These are phyloP conservation scores for Amphicarpaea edgeworthii DNA, from an alignment of 306 rosid genomes.

Conservation along the genomic window DNA sequence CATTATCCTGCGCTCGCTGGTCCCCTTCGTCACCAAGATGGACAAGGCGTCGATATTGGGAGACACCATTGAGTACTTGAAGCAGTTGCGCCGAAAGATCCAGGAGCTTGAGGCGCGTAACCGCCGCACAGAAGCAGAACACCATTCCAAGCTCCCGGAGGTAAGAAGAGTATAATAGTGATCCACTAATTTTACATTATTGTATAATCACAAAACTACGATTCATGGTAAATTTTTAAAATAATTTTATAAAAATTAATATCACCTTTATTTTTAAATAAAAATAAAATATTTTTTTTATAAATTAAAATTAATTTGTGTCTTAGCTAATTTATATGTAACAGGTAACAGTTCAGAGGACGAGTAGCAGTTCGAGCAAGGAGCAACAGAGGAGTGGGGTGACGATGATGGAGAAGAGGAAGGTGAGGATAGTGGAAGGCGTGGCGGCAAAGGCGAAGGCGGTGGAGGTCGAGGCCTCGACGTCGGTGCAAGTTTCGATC, in stretches of 20 bases:
- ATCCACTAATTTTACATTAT: too few species aligned
- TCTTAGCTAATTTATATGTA: too few species aligned
- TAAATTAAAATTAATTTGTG: too few species aligned
- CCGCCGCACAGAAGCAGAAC: conserved; percentile 59
- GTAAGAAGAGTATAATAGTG: too few species aligned
- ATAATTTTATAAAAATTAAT: too few species aligned
- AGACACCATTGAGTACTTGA: conserved; percentile 90
- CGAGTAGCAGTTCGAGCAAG: conserved; percentile 38
- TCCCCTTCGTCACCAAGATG: conserved; percentile 94
- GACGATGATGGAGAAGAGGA: conserved; percentile 57
- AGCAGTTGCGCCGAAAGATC: conserved; percentile 73
- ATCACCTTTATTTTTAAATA: too few species aligned
- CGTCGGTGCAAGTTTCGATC: conserved; percentile 83
- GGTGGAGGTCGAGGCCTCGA: conserved; percentile 40
- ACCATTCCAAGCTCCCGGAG: conserved; percentile 10
- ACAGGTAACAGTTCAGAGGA: conserved; percentile 43
- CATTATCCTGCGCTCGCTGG: conserved; percentile 76
- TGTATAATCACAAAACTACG: too few species aligned
- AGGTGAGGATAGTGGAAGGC: conserved; percentile 78
- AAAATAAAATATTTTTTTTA: too few species aligned
- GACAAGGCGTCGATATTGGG: conserved; percentile 94
- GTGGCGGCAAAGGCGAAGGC: conserved; percentile 50
- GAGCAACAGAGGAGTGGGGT: conserved; percentile 49
- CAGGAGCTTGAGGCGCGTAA: conserved; percentile 78
- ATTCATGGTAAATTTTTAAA: too few species aligned